phyloP scores from a whole-genome alignment of 768 basidiomycete genomes.

The Leccinum disarticulatum region DNA sequence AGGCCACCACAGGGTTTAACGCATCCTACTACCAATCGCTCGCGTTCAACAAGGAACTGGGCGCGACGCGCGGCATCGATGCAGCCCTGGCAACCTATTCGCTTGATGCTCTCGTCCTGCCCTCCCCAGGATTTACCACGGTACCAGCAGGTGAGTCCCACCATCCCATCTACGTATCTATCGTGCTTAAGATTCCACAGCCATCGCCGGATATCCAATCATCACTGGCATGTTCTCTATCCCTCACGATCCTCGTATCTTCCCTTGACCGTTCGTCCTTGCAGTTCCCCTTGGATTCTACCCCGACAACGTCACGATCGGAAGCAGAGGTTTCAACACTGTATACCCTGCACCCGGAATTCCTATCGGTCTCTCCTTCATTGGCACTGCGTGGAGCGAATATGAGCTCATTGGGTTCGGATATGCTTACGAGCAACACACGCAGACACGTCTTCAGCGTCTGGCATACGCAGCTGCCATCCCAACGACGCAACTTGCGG shows the following conservation, averaged over 20 bases:
- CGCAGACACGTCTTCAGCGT: constrained; percentile 48
- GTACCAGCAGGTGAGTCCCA: constrained; percentile 20
- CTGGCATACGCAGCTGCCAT: constrained; percentile 53
- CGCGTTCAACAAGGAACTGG: constrained; percentile 46
- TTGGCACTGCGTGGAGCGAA: constrained; percentile 47
- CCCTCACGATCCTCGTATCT: not conserved
- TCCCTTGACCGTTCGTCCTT: not conserved
- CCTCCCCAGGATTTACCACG: constrained; percentile 28
- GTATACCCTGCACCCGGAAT: constrained; percentile 37
- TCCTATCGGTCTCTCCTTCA: constrained; percentile 42
- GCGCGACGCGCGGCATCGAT: constrained; percentile 52
- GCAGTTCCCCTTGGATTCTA: constrained; percentile 40
- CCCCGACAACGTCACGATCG: constrained; percentile 32
- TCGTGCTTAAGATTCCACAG: constrained; percentile 9
- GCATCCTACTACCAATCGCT: constrained; percentile 44
- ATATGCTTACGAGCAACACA: constrained; percentile 54
- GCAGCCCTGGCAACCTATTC: constrained; percentile 44
- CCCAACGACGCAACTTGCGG: constrained; percentile 50
- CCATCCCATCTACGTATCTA: not conserved
- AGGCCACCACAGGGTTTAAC: constrained; percentile 29
- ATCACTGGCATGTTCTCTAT: constrained; percentile 27
- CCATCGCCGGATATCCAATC: constrained; percentile 37
- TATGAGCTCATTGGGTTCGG: constrained; percentile 40
- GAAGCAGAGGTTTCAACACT: constrained; percentile 35
- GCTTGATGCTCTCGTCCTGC: constrained; percentile 52